A percentile compares a stretch with the other conserved stretches of the same genome.
Evolutionary conservation across 1,284 basidiomycete species (phyloP).

Genomic region (Malassezia arunalokei): DNA sequence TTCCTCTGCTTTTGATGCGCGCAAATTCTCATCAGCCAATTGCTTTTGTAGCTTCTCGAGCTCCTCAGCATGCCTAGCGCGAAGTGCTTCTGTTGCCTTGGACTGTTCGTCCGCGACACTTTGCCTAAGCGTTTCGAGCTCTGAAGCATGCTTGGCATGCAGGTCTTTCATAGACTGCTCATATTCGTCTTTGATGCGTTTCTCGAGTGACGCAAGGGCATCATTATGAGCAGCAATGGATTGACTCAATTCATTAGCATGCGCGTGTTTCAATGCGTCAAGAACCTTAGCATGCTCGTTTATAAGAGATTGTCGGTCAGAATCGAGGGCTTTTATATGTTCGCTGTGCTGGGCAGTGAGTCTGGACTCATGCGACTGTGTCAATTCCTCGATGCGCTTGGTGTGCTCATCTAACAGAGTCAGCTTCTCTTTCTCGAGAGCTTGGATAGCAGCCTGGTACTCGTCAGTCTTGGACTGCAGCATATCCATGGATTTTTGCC

Average conservation of each 20-base stretch:
- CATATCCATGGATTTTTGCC: neutral
- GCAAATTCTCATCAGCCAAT: too few species aligned
- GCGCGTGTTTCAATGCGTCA: neutral
- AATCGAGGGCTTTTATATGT: neutral
- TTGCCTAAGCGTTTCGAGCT: conserved; percentile 6
- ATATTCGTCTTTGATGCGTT: neutral
- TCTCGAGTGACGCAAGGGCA: neutral
- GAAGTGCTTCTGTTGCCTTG: neutral
- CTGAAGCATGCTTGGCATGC: conserved; percentile 2
- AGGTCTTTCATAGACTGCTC: neutral
- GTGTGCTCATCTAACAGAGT: neutral
- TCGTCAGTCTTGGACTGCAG: neutral
- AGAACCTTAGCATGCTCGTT: neutral
- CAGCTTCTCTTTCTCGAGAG: neutral
- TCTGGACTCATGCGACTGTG: neutral
- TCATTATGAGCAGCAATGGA: neutral
- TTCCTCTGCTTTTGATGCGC: too few species aligned
- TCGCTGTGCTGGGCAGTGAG: neutral
- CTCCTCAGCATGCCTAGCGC: conserved; percentile 3
- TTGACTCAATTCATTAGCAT: neutral
- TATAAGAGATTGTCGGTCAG: neutral
- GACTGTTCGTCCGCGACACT: neutral
- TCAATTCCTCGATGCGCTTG: conserved; percentile 8
- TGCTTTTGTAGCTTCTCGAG: conserved; percentile 5
- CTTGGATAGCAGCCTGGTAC: neutral